Conservation (phyloP, 2,329 filamentous ascomycete genomes). For the Talaromyces albobiverticillius region DNA sequence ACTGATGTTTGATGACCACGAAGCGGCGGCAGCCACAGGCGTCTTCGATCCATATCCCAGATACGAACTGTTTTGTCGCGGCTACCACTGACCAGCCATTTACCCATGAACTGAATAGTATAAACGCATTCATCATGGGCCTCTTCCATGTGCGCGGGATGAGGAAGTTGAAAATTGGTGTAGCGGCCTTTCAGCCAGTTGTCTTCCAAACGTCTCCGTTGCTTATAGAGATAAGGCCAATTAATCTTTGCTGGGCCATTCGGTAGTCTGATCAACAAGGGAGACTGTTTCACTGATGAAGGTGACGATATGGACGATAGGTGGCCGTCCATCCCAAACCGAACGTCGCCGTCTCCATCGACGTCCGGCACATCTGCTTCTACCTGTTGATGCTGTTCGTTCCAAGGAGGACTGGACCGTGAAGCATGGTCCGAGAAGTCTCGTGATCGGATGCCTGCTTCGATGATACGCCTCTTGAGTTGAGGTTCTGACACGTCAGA, state of each 20-base stretch:
- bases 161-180: constrained; percentile 84
- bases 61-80: constrained; percentile 83
- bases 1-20: constrained; percentile 80
- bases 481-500: constrained; percentile 49
- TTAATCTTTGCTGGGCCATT: constrained; percentile 61
- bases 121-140: constrained; percentile 93
- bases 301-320: not conserved
- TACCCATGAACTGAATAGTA: constrained; percentile 81
- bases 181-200: constrained; percentile 87
- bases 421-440: constrained; percentile 14
- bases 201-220: constrained; percentile 77
- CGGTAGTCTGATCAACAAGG: constrained; percentile 30
- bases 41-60: constrained; percentile 81
- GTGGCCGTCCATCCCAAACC: not conserved
- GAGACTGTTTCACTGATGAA: constrained; percentile 19
- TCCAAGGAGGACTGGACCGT: constrained; percentile 31
- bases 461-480: constrained; percentile 52
- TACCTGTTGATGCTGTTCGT: constrained; percentile 46
- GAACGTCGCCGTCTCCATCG: constrained; percentile 23
- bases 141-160: constrained; percentile 74
- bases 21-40: constrained; percentile 72
- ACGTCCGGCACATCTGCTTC: constrained; percentile 42
- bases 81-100: constrained; percentile 89
- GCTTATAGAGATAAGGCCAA: constrained; percentile 91
- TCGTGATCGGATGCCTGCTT: constrained; percentile 43